Conservation (phyloP, 2,329 filamentous ascomycete species). For the Pezicula carpinea region DNA sequence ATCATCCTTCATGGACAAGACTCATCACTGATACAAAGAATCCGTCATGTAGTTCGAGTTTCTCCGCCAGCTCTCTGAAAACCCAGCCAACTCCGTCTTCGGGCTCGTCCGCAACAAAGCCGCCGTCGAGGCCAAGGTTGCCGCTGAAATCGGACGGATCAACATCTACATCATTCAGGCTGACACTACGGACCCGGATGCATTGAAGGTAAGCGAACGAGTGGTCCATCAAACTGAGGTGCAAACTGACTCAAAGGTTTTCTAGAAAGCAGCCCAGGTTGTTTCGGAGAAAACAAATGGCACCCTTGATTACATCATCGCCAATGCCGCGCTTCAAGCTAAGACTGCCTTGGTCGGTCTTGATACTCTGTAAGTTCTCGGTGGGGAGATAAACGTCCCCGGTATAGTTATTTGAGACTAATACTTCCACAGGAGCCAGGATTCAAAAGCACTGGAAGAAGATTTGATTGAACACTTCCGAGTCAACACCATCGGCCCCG, state of each 20-base stretch:
- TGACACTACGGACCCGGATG: conserved; percentile 10
- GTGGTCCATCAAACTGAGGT: conserved; percentile 7
- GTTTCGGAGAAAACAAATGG: conserved; percentile 32
- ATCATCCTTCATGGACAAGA: conserved; percentile 9
- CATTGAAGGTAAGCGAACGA: conserved; percentile 14
- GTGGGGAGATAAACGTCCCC: neutral
- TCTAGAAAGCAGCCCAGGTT: conserved; percentile 16
- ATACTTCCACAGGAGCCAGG: conserved; percentile 14
- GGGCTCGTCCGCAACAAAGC: conserved; percentile 45
- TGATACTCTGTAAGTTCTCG: conserved; percentile 32
- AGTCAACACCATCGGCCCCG: conserved; percentile 46
- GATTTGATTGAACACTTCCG: conserved; percentile 31
- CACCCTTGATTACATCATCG: conserved; percentile 46
- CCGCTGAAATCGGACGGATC: conserved; percentile 30
- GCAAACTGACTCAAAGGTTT: conserved; percentile 9
- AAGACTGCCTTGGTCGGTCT: conserved; percentile 28
- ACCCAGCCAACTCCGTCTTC: conserved; percentile 38
- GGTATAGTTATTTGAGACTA: conserved; percentile 6
- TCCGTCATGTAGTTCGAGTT: conserved; percentile 40
- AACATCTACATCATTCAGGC: conserved; percentile 17
- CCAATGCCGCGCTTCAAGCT: conserved; percentile 39
- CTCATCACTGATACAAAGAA: conserved; percentile 7
- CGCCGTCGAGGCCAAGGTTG: conserved; percentile 38
- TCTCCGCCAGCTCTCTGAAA: conserved; percentile 38
- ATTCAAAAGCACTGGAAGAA: conserved; percentile 31